Conservation (phyloP, 768 basidiomycete genomes). For the Hygrocybe punicea region DNA sequence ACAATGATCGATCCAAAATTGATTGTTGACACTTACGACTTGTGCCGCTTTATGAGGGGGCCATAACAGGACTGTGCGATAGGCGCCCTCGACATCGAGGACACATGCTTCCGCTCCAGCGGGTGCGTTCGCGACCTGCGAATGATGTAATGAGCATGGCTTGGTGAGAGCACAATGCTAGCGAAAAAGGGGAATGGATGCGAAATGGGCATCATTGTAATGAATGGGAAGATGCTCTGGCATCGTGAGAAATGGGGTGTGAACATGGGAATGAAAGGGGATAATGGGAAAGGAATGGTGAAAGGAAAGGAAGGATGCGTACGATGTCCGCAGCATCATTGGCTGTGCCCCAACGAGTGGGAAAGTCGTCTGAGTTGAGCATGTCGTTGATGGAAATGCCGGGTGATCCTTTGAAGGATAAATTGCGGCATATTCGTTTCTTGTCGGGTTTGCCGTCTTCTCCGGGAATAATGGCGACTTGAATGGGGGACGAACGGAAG, state of each 20-base stretch:
- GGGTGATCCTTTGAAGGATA: conserved; percentile 15
- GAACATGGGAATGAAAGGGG: background rate
- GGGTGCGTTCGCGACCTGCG: conserved; percentile 25
- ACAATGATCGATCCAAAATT: conserved; percentile 21
- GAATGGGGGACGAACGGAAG: conserved; percentile 22
- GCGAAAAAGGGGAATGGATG: conserved; percentile 8
- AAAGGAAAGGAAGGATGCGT: conserved; percentile 6
- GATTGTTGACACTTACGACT: conserved; percentile 13
- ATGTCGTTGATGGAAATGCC: conserved; percentile 20
- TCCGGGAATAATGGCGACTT: background rate
- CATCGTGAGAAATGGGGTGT: background rate
- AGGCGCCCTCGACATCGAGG: conserved; percentile 29
- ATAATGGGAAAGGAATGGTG: background rate
- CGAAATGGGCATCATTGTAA: background rate
- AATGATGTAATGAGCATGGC: background rate
- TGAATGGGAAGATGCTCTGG: background rate
- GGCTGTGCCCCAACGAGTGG: conserved; percentile 22
- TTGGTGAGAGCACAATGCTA: background rate
- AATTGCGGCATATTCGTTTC: conserved; percentile 16
- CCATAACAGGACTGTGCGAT: conserved; percentile 25
- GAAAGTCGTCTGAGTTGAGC: conserved; percentile 21
- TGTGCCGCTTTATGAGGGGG: conserved; percentile 25
- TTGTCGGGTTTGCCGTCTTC: conserved; percentile 18
- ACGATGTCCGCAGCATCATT: conserved; percentile 14
- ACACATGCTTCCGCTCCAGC: conserved; percentile 27